Base-by-base conservation (phyloP, 495 filamentous ascomycete species). In the Astrocystis sublimbata region DNA sequence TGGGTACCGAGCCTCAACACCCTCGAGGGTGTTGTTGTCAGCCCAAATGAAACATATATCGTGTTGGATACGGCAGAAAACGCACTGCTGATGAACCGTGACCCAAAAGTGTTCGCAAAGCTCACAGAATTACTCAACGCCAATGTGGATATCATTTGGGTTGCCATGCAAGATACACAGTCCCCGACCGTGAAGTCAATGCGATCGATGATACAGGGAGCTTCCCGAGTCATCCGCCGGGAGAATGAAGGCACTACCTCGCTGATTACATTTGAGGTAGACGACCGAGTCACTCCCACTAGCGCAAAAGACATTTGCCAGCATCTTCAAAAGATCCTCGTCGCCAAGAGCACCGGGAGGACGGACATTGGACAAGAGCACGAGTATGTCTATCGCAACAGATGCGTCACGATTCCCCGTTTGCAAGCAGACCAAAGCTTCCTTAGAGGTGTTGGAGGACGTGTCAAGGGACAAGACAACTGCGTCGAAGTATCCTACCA, bases 111-210 rank as follows among this genome's bases (percentile, higher is more conserved):
- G 35, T 61, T 61, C 8, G 19, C 31, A 1, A 10, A 30, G 0
- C 58, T 61, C 13, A 61, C 30, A 47, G 51, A 61, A 30, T 47
- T 61, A 13, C 51, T 61, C 46, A 61, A 49, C 23, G 58, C 58
- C 1, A 51, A 51, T 49, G 47, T 30, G 19, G 42, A 61, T 17
- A 52, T 61, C 43, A 49, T 61, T 40, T 61, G 58, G 58, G 40
- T 61, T 19, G 49, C 58, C 21, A 24, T 52, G 13, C 58, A 61
- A 42, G 58, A 61, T 24, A 61, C 58, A 15, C 35, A 42, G 19
- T 28, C 43, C 21, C 35, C 26, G 19, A 36, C 30, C 15, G 46
- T 45, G 23, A 41, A 6, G 5, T 61, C 58, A n/a, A 19, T 52
- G 8, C 52, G 51, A 42, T 49, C 58, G 3, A 61, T 61, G 58